phyloP scores from a whole-genome alignment of 2,329 filamentous ascomycete species.

The Microsporum audouinii region DNA sequence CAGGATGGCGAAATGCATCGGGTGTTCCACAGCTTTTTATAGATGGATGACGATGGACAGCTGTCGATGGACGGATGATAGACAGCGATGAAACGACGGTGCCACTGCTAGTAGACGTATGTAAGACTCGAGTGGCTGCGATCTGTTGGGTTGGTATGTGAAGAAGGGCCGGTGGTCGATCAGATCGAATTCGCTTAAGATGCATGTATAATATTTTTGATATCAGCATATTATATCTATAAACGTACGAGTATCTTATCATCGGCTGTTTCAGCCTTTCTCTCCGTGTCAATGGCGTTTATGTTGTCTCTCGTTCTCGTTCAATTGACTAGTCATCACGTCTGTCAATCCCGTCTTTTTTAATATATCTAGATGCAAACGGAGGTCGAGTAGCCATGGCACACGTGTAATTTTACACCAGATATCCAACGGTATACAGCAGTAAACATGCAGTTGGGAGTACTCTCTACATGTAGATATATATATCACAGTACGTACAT shows the following conservation, averaged over 20 bases:
- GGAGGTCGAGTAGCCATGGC: neutral
- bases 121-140: neutral
- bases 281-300: neutral
- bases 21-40: neutral
- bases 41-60: neutral
- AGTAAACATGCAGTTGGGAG: too few species aligned
- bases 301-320: neutral
- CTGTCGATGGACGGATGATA: neutral
- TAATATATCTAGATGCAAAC: neutral
- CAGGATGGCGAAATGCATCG: neutral
- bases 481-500: neutral
- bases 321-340: neutral
- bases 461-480: too few species aligned
- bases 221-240: neutral
- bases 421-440: too few species aligned
- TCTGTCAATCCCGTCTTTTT: neutral
- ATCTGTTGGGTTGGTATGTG: neutral
- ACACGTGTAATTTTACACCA: neutral
- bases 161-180: neutral
- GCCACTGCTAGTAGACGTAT: neutral
- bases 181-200: neutral
- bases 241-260: neutral
- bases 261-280: neutral
- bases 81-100: neutral
- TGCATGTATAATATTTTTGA: neutral